phyloP scores from a whole-genome alignment of 345 rosid genomes.

The Eutrema japonicum region DNA sequence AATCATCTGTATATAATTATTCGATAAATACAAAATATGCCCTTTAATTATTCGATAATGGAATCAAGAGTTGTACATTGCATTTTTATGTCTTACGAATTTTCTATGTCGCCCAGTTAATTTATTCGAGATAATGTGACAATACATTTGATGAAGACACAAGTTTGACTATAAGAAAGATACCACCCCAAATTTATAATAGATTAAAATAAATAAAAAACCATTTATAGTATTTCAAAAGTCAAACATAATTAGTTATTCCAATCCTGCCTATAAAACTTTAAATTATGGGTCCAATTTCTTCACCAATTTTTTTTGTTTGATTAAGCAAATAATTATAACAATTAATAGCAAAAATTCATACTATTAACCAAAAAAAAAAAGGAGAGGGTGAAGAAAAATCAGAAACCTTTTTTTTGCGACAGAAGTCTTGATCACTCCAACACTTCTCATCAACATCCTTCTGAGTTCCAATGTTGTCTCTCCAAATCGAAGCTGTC shows the following conservation, averaged over 20 bases:
- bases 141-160: slow-evolving; percentile 29
- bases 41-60: slow-evolving; percentile 12
- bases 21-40: background rate
- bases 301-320: slow-evolving; percentile 16
- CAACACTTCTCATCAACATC: slow-evolving; percentile 85
- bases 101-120: slow-evolving; percentile 33
- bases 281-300: slow-evolving; percentile 19
- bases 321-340: background rate
- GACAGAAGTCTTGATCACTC: slow-evolving; percentile 80
- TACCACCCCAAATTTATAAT: background rate
- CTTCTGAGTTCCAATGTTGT: slow-evolving; percentile 54
- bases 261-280: slow-evolving; percentile 28
- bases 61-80: slow-evolving; percentile 37
- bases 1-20: slow-evolving; percentile 24
- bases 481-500: slow-evolving; percentile 87
- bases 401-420: slow-evolving; percentile 70
- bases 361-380: background rate
- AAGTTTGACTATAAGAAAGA: slow-evolving; percentile 14
- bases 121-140: slow-evolving; percentile 44
- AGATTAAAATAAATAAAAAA: background rate
- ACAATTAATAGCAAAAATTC: background rate
- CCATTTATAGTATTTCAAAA: slow-evolving; percentile 1
- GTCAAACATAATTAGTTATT: slow-evolving; percentile 1
- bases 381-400: background rate
- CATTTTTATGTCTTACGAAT: slow-evolving; percentile 28